phyloP scores from a whole-genome alignment of 768 basidiomycete species.

The Gyrodon lividus region DNA sequence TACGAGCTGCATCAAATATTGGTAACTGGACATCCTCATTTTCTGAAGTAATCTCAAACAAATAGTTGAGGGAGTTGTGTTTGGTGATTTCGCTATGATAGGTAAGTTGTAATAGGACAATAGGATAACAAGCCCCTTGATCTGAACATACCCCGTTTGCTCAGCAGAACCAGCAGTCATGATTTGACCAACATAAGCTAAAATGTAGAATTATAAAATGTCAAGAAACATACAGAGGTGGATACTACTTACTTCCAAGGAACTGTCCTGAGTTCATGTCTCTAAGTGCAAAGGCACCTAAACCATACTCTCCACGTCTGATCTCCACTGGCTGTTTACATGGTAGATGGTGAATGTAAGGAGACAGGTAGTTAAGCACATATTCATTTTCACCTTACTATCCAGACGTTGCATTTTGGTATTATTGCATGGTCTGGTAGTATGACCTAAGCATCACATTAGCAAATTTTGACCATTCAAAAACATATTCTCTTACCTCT shows the following conservation, averaged over 20 bases:
- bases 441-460: slow-evolving; percentile 13
- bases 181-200: slow-evolving; percentile 43
- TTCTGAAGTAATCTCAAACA: slow-evolving; percentile 25
- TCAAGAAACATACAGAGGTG: neutral
- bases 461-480: neutral
- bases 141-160: neutral
- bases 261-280: slow-evolving; percentile 21
- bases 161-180: slow-evolving; percentile 14
- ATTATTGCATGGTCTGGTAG: slow-evolving; percentile 26
- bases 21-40: neutral
- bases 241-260: slow-evolving; percentile 31
- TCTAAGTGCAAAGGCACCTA: slow-evolving; percentile 46
- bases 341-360: neutral
- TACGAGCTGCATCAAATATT: slow-evolving; percentile 37
- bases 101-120: neutral
- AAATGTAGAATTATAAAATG: neutral
- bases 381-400: slow-evolving; percentile 11
- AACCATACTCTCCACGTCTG: slow-evolving; percentile 35
- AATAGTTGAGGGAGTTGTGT: slow-evolving; percentile 32
- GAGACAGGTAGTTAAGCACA: too few relatives aligned
- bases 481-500: slow-evolving; percentile 21
- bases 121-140: neutral
- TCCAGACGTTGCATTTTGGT: slow-evolving; percentile 25
- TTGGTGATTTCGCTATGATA: slow-evolving; percentile 10
- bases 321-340: slow-evolving; percentile 36